Evolutionary conservation across 2,329 filamentous ascomycete genomes (phyloP).

Genomic region (Saccharata proteae): DNA sequence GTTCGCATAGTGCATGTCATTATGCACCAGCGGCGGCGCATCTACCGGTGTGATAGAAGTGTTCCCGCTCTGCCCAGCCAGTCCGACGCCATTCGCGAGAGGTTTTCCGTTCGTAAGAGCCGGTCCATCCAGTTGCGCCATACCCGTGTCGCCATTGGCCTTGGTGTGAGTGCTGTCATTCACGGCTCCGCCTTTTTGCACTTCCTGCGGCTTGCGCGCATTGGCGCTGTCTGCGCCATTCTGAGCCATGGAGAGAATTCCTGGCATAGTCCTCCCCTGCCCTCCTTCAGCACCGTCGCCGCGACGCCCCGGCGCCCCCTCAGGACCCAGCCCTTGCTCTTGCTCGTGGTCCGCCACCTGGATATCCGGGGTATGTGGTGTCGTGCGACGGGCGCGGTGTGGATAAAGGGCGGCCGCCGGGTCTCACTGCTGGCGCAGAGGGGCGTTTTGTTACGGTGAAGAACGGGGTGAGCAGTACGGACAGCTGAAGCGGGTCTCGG

Average conservation of each 20-base stretch:
- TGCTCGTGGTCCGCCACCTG: constrained; percentile 8
- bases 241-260: constrained; percentile 36
- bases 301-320: constrained; percentile 12
- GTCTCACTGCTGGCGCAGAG: too few species aligned
- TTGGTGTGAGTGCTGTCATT: constrained; percentile 4
- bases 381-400: constrained; percentile 1
- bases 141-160: constrained; percentile 6
- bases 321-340: constrained; percentile 7
- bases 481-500: too few species aligned
- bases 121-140: constrained; percentile 7
- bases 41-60: constrained; percentile 16
- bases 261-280: constrained; percentile 32
- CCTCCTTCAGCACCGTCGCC: constrained; percentile 21
- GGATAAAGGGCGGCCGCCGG: constrained; percentile 4
- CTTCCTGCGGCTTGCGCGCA: constrained; percentile 11
- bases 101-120: constrained; percentile 5
- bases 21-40: constrained; percentile 15
- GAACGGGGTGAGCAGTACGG: too few species aligned
- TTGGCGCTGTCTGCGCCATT: constrained; percentile 26
- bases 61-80: constrained; percentile 20
- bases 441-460: too few species aligned
- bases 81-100: constrained; percentile 8
- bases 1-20: constrained; percentile 50
- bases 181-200: too few species aligned
- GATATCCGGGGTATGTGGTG: constrained; percentile 6